These are phyloP conservation scores for Ceratocystis eucalypticola DNA, from an alignment of 2,329 filamentous ascomycete genomes.

Conservation along the genomic window DNA sequence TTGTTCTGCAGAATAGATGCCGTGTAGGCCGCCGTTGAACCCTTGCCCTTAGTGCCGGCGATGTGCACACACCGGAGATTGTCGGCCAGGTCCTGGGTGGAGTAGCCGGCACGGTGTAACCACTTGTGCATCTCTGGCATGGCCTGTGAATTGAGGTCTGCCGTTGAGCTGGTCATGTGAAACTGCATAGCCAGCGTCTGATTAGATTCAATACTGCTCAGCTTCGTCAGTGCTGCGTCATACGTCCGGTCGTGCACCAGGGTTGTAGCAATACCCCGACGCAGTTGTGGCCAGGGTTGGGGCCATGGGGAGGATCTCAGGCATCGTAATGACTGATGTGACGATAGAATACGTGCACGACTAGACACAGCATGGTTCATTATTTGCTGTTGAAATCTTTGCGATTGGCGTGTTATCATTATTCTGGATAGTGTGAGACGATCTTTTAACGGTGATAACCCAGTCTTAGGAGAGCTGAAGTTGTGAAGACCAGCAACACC, in stretches of 20 bases:
- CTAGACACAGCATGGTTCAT: neutral
- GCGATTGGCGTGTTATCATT: neutral
- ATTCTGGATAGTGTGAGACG: neutral
- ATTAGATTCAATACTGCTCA: constrained; percentile 70
- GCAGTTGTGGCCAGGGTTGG: neutral
- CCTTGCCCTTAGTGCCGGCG: constrained; percentile 89
- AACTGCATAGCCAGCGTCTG: constrained; percentile 47
- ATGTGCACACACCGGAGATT: constrained; percentile 55
- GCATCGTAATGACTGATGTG: neutral
- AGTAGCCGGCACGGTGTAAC: constrained; percentile 62
- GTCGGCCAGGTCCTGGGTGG: constrained; percentile 32
- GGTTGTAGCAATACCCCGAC: neutral
- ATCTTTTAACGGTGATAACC: neutral
- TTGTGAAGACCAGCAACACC: neutral
- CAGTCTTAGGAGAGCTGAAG: neutral
- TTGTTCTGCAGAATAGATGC: constrained; percentile 55
- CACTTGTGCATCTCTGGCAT: constrained; percentile 73
- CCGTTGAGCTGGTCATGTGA: constrained; percentile 23
- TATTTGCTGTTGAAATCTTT: neutral
- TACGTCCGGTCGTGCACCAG: constrained; percentile 29
- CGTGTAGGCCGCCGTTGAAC: constrained; percentile 72
- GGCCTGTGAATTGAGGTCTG: constrained; percentile 51
- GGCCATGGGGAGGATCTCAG: neutral
- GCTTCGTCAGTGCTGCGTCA: constrained; percentile 55
- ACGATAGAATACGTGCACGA: neutral